Percentiles rank a stretch among this genome's conserved stretches.
These are phyloP conservation scores for Sporobolomyces phaffii DNA, from an alignment of 768 basidiomycete genomes.

Conservation along the genomic window DNA sequence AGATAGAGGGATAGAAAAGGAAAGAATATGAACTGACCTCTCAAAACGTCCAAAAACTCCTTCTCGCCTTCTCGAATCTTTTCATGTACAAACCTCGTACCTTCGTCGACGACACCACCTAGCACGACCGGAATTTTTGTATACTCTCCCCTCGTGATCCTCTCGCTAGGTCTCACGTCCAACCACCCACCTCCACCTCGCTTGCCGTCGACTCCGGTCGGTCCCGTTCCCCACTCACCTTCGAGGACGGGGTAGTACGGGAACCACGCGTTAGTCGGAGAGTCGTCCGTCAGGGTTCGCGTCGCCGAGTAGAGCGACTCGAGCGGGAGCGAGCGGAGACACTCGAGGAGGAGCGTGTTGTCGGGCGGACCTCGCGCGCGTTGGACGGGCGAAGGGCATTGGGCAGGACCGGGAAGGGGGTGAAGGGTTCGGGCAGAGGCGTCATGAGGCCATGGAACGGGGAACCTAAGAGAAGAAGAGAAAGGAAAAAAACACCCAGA, in stretches of 20 bases:
- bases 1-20: no score
- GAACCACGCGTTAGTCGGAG: conserved; percentile 24
- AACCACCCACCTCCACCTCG: conserved; percentile 29
- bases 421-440: conserved; percentile 31
- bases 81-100: conserved; percentile 22
- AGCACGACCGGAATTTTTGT: conserved; percentile 32
- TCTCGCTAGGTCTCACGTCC: conserved; percentile 22
- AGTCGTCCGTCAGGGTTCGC: conserved; percentile 6
- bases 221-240: conserved; percentile 26
- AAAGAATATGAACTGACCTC: conserved; percentile 12
- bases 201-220: conserved; percentile 1
- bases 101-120: conserved; percentile 32
- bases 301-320: conserved; percentile 1
- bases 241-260: conserved; percentile 32
- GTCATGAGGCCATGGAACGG: conserved; percentile 37
- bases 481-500: not conserved
- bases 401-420: conserved; percentile 24
- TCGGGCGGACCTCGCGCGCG: conserved; percentile 19
- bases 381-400: conserved; percentile 29
- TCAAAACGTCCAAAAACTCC: conserved; percentile 21
- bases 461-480: conserved; percentile 18
- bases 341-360: conserved; percentile 27
- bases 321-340: conserved; percentile 8
- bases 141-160: conserved; percentile 29
- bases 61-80: not conserved